Evolutionary conservation across 2,329 filamentous ascomycete genomes (phyloP).

Genomic region (Trichoderma sp.): DNA sequence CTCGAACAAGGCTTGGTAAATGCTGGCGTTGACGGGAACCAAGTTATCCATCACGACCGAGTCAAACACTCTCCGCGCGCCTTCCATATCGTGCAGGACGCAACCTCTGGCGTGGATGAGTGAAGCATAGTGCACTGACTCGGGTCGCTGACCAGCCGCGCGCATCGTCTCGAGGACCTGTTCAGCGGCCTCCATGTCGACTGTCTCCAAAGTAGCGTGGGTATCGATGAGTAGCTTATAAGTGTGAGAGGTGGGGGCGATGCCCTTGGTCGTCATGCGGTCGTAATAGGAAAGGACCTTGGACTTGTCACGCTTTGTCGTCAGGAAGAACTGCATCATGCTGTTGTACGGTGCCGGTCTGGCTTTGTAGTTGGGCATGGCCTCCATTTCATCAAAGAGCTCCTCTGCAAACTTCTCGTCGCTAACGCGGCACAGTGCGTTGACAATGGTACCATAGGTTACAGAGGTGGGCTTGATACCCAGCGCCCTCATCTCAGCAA

Average conservation of each 20-base stretch:
- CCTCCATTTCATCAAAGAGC: conserved; percentile 98
- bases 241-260: conserved; percentile 90
- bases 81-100: conserved; percentile 86
- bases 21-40: conserved; percentile 74
- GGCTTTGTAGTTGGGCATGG: conserved; percentile 98
- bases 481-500: conserved; percentile 91
- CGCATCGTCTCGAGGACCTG: conserved; percentile 78
- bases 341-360: conserved; percentile 97
- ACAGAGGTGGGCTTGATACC: conserved; percentile 95
- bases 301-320: conserved; percentile 90
- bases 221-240: conserved; percentile 97
- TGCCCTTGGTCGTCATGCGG: conserved; percentile 85
- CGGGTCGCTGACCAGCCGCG: conserved; percentile 71
- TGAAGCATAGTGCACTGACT: conserved; percentile 93
- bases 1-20: conserved; percentile 97
- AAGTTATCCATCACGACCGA: conserved; percentile 68
- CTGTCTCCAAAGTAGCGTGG: conserved; percentile 87
- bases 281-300: conserved; percentile 96
- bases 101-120: conserved; percentile 96
- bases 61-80: conserved; percentile 80
- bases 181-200: conserved; percentile 86
- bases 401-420: conserved; percentile 98
- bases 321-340: conserved; percentile 99
- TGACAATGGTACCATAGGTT: conserved; percentile 97
- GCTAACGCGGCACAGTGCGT: conserved; percentile 93